Evolutionary conservation across 129 eudicot species (phyloP), one percentile per base, ranked within the genome.

Genomic region (Tagetes erecta): DNA sequence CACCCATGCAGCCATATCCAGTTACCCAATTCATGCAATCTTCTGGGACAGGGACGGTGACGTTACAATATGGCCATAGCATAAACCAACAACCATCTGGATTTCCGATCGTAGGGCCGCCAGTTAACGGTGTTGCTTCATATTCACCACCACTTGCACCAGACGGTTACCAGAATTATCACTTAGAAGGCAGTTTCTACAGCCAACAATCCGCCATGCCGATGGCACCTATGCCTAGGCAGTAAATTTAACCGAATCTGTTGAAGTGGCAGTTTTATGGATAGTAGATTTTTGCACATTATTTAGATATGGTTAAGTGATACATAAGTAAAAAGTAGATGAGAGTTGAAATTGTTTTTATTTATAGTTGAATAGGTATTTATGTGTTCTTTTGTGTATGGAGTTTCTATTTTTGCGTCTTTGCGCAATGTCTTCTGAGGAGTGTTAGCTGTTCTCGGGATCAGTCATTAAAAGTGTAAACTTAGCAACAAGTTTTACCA

Each of bases 151-250:
- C 80, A 53, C 78, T 81, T 27, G 59, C 87, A 0, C 80, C 75
- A 14, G 86, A 80, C 57, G 70, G 80, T 31, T 92, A 85, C 79
- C 98, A 82, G 68, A 75, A 67, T 59, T 93, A 84, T 83, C 90
- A 87, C 8, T 53, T 88, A 3, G 98, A 93, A 67, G 91, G 92
- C 69, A 84, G 91, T 14, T 90, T 84, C 64, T 93, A 93, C 72
- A 73, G 82, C 65, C 92, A 86, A 47, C 84, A 86, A 31, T 75
- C 95, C 2, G 72, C 92, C 49, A 77, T 86, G 78, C 79, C 98
- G 1, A 89, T 85, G 96, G 82, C 97, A 59, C 96, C 96, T 3
- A 71, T 88, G 55, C 72, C 85, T 51, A 82, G 87, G 73, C 94
- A 92, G 85, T 86, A 87, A 72, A 55, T 31, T 31, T 5, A 10